Conservation (phyloP, 2,329 filamentous ascomycete genomes). For the Emmonsiellopsis sp. region DNA sequence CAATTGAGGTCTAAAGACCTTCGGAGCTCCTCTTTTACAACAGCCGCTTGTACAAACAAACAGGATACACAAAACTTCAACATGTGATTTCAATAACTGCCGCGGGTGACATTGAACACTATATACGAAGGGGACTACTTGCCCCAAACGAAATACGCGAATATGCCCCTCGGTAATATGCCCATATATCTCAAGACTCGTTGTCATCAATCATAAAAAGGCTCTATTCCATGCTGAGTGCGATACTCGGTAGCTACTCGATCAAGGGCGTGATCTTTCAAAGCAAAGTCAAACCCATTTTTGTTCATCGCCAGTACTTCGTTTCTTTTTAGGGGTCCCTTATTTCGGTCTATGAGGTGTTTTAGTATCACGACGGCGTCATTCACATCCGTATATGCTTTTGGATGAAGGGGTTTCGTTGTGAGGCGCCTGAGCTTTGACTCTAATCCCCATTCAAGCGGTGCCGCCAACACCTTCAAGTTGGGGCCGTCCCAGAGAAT, state of each 20-base stretch:
- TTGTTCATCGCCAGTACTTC: constrained; percentile 4
- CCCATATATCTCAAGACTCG: neutral
- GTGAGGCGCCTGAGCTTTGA: constrained; percentile 6
- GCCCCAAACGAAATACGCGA: too few species aligned
- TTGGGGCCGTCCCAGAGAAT: constrained; percentile 5
- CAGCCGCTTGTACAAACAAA: too few species aligned
- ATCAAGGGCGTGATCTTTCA: constrained; percentile 2
- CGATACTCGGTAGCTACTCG: constrained; percentile 2
- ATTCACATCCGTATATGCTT: constrained; percentile 2
- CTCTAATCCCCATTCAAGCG: constrained; percentile 9
- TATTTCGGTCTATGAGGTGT: constrained; percentile 1
- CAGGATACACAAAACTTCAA: too few species aligned
- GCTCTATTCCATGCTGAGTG: neutral
- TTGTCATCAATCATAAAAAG: neutral
- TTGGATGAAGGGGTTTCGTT: neutral
- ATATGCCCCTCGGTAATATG: too few species aligned
- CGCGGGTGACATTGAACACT: too few species aligned
- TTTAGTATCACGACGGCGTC: constrained; percentile 7
- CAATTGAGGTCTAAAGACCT: too few species aligned
- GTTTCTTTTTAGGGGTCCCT: constrained; percentile 4
- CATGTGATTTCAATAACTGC: too few species aligned
- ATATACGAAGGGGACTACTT: neutral
- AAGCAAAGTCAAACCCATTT: constrained; percentile 7
- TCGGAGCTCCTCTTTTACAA: too few species aligned
- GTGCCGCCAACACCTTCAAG: constrained; percentile 4